Evolutionary conservation across 371 early-diverging fungal species (phyloP), one percentile per base, ranked within the genome.

Genomic region (Apophysomyces ossiformis): DNA sequence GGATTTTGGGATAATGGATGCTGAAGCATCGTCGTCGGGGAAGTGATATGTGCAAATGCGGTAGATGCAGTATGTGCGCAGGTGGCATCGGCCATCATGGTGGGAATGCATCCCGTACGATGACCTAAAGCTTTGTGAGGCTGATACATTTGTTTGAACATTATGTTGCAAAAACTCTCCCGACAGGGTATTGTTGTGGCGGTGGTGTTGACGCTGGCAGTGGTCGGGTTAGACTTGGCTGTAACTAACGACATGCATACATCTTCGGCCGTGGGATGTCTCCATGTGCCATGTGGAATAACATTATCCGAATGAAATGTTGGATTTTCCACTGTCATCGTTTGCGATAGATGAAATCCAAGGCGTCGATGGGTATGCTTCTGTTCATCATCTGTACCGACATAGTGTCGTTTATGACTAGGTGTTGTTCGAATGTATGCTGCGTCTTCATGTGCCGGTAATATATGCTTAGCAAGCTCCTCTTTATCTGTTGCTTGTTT

Each of bases 261-360:
- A 11, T 50, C 54, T 21, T 50, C 54, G 8, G 35, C 21, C 5
- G 54, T 7, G 11, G 8, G 58, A 21, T 9, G 39, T 59, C 38
- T 38, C 69, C 69, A 69, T 13, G 64, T 65, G 4, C 65, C 69
- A 32, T 69, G 65, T 39, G 64, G 69, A 8, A 41, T 43, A 11
- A 65, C 62, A 9, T 21, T 57, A 47, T 69, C 65, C 37, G 64
- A 41, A 58, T 60, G 64, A 16, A 61, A 64, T 4, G 16, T 44
- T 60, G 60, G 13, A 7, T 16, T 9, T 21, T 50, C 54, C 7
- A 26, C 54, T 4, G 21, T 26, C n/a, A 47, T 18, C 11, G 11
- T 47, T 5, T 50, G 54, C 35, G 54, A 50, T 11, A 50, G 21
- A 50, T 50, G 54, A 11, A 50, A 50, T 50, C 54, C 54, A 18